Evolutionary conservation across 1,139 yeast species (phyloP).

Genomic region (Taphrina communis): DNA sequence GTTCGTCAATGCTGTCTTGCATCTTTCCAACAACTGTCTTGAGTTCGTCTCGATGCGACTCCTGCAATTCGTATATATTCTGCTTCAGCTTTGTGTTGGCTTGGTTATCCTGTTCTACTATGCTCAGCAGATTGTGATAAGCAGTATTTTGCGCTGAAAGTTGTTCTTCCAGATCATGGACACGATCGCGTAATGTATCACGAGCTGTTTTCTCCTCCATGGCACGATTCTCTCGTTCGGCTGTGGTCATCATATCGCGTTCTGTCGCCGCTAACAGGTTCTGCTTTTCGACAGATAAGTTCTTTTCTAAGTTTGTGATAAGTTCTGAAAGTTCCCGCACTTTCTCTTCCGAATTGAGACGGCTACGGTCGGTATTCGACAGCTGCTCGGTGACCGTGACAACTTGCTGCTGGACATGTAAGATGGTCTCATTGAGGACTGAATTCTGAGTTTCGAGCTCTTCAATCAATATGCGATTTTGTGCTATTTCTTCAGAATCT

Average conservation of each 20-base stretch:
- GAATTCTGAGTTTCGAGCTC: conserved; percentile 52
- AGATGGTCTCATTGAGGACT: conserved; percentile 51
- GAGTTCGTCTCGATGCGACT: conserved; percentile 53
- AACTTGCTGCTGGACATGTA: conserved; percentile 61
- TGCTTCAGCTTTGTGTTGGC: conserved; percentile 48
- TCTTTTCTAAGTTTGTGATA: background rate
- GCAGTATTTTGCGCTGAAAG: conserved; percentile 49
- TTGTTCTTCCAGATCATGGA: conserved; percentile 59
- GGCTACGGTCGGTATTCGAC: conserved; percentile 52
- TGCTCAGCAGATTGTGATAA: conserved; percentile 45
- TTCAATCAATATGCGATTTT: conserved; percentile 49
- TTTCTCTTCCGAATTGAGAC: background rate
- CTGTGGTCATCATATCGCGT: conserved; percentile 54
- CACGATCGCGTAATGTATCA: conserved; percentile 50
- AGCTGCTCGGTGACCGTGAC: conserved; percentile 68
- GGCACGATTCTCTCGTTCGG: conserved; percentile 54
- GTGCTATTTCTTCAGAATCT: conserved; percentile 53
- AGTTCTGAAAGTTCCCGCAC: background rate
- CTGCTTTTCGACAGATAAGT: conserved; percentile 2
- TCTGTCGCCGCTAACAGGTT: conserved; percentile 46
- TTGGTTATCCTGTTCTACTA: conserved; percentile 44
- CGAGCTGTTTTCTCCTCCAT: conserved; percentile 51
- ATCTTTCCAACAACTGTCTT: conserved; percentile 50
- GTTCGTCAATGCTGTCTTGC: conserved; percentile 48
- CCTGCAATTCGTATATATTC: conserved; percentile 52